These are phyloP conservation scores for Pugionium dolabratum DNA, from an alignment of 345 rosid species.

Conservation along the genomic window DNA sequence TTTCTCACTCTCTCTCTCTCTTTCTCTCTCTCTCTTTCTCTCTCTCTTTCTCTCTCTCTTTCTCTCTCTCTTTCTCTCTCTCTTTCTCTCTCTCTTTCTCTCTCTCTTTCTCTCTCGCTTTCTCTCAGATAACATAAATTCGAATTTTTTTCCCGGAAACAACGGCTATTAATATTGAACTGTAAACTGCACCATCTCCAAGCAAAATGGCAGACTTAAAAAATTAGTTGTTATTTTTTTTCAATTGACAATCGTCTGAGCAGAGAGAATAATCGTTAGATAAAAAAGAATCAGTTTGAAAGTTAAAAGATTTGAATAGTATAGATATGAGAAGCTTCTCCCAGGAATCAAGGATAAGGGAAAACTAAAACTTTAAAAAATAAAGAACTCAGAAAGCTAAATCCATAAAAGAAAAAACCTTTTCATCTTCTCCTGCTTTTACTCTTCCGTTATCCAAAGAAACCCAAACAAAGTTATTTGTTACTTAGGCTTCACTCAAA, in stretches of 20 bases:
- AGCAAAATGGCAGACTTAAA: conserved; percentile 37
- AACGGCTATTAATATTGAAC: conserved; percentile 69
- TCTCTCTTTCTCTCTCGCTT: background rate
- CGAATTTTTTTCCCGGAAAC: conserved; percentile 50
- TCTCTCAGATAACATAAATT: conserved; percentile 30
- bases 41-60: background rate
- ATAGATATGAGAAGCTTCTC: conserved; percentile 70
- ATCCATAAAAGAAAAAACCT: background rate
- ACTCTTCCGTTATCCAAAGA: conserved; percentile 32
- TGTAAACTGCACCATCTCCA: conserved; percentile 58
- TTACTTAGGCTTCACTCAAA: conserved; percentile 42
- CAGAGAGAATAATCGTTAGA: conserved; percentile 37
- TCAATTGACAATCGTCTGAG: background rate
- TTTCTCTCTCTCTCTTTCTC: background rate
- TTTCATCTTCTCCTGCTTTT: conserved; percentile 19
- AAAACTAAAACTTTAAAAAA: background rate
- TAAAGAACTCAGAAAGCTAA: background rate
- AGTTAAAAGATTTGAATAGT: conserved; percentile 46
- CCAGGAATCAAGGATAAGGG: conserved; percentile 91
- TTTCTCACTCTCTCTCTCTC: background rate
- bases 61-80: too few relatives aligned
- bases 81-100: too few relatives aligned
- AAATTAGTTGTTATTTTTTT: background rate
- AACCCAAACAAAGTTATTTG: conserved; percentile 27
- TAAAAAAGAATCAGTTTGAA: conserved; percentile 11